Conservation (phyloP, 2,329 filamentous ascomycete genomes). For the Aspergillus intermedius region DNA sequence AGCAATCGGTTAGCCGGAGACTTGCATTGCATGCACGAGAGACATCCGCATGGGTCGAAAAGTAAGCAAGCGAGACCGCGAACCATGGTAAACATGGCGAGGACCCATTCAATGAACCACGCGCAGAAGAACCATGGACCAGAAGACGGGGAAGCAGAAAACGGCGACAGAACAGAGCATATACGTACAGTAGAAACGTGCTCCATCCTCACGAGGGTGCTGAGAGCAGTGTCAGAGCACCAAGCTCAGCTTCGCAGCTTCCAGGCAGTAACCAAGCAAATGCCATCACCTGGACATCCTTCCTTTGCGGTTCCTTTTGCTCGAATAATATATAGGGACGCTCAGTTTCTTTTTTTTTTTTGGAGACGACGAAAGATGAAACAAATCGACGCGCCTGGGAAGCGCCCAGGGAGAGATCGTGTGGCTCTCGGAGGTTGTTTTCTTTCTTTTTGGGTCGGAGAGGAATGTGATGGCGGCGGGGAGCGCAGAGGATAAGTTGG, state of each 20-base stretch:
- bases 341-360: neutral
- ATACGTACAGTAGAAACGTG: constrained; percentile 36
- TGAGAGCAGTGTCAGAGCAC: constrained; percentile 24
- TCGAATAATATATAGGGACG: no score
- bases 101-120: no score
- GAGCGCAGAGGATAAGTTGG: neutral
- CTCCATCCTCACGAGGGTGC: constrained; percentile 31
- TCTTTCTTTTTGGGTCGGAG: no score
- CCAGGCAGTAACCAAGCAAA: neutral
- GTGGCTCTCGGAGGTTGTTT: no score
- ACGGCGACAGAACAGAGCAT: neutral
- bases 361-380: neutral
- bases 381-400: neutral
- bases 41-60: neutral
- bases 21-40: neutral
- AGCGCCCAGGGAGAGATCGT: neutral
- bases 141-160: neutral
- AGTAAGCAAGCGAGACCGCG: neutral
- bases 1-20: neutral
- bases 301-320: neutral
- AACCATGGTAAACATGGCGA: neutral
- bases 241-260: constrained; percentile 27
- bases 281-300: neutral
- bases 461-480: neutral
- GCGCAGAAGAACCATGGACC: no score